Evolutionary conservation across 257 asterid genomes (phyloP), one percentile per base, ranked within the genome.

Genomic region (Knoxia roxburghii): DNA sequence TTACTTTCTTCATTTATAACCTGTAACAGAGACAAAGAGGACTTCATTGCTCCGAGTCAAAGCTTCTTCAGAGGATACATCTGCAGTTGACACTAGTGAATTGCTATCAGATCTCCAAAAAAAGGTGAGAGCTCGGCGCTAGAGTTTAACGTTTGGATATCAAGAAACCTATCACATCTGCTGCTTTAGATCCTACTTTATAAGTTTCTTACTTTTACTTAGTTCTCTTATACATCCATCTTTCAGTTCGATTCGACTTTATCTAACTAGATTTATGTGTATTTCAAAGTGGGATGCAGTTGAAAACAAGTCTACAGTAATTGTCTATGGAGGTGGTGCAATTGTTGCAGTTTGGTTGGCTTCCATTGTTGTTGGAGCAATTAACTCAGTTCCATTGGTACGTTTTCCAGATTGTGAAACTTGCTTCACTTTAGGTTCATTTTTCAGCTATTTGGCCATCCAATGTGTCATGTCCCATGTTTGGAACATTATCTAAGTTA

Each of bases 331-430:
- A 65, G 95, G 96, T 65, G 97, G 96, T 32, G 89, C 96, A 15
- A 46, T 90, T 70, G 88, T 90, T 68, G 95, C 80, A 41, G 77
- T 85, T 70, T 93, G 99, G 99, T 72, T 93, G 72, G 81, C 97
- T 85, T 78, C 97, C 59, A 73, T 64, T 54, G 75, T 90, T 59
- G 86, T 90, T 56, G 89, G 97, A 51, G 97, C 97, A 30, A 73
- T 93, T 75, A 90, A 93, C 86, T 77, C 96, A 0, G 90, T 93
- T 70, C 99, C 99, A 68, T 68, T 93, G 99, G 99, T 93, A 80
- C 21, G 91, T 72, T 63, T 67, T 37, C 59, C 69, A 23, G 27
- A 55, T 72, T 39, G 35, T 14, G 61, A 24, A 51, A 43, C 50
- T 11, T 32, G 70, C 39, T 56, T n/a, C 58, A 33, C n/a, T 43